Conservation (phyloP, 169 alveolate species). For the Plasmodium billcollinsi region DNA sequence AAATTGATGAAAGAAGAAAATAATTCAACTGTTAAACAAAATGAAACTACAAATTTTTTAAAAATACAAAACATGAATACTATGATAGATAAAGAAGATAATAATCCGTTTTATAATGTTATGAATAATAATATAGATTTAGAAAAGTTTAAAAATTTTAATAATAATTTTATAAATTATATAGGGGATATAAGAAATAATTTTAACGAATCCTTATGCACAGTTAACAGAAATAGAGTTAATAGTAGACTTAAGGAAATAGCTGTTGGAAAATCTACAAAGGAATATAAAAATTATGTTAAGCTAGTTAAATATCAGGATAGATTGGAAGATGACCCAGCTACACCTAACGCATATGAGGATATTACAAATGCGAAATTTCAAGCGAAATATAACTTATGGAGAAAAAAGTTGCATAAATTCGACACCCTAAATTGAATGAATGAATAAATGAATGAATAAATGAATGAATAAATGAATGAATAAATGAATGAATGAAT, state of each 20-base stretch:
- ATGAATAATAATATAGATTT: slow-evolving; percentile 44
- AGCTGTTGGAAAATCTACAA: slow-evolving; percentile 86
- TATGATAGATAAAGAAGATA: slow-evolving; percentile 8
- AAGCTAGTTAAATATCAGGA: slow-evolving; percentile 82
- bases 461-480: too few species aligned
- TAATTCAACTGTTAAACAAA: neutral
- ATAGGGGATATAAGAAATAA: slow-evolving; percentile 74
- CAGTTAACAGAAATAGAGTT: slow-evolving; percentile 70
- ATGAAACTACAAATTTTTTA: neutral
- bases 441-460: neutral
- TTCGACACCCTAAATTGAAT: slow-evolving; percentile 78
- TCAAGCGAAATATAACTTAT: slow-evolving; percentile 82
- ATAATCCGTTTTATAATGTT: slow-evolving; percentile 45
- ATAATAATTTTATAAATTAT: slow-evolving; percentile 58
- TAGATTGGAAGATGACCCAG: slow-evolving; percentile 85
- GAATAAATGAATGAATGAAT: too few species aligned
- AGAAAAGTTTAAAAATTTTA: slow-evolving; percentile 78
- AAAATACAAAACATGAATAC: neutral
- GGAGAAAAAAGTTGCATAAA: slow-evolving; percentile 85
- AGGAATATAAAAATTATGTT: slow-evolving; percentile 86
- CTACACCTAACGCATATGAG: slow-evolving; percentile 84
- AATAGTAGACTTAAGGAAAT: slow-evolving; percentile 84
- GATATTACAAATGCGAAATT: slow-evolving; percentile 83
- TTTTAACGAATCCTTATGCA: slow-evolving; percentile 15
- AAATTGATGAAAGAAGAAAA: neutral